Evolutionary conservation across 2,329 filamentous ascomycete genomes (phyloP).

Genomic region (Coniella vitis): DNA sequence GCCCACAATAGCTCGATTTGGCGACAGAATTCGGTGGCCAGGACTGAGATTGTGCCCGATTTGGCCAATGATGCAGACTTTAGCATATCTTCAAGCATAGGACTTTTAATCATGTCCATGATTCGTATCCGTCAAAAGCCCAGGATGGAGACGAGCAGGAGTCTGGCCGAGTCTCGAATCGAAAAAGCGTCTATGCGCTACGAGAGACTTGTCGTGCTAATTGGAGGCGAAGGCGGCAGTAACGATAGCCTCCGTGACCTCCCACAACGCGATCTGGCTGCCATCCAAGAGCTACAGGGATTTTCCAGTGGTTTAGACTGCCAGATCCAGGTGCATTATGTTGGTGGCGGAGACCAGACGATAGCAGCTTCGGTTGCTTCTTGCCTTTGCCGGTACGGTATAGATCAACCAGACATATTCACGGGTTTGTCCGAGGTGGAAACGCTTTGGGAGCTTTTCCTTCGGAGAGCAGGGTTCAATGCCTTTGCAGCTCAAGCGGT

Average conservation of each 20-base stretch:
- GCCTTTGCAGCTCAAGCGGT: constrained; percentile 64
- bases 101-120: constrained; percentile 63
- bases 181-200: constrained; percentile 50
- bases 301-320: constrained; percentile 38
- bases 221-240: constrained; percentile 46
- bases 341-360: constrained; percentile 43
- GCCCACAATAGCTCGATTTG: constrained; percentile 19
- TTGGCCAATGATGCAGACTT: constrained; percentile 62
- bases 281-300: constrained; percentile 42
- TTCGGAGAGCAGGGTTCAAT: constrained; percentile 61
- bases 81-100: constrained; percentile 60
- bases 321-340: constrained; percentile 35
- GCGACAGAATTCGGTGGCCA: constrained; percentile 18
- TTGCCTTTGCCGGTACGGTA: constrained; percentile 40
- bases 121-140: constrained; percentile 66
- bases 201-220: constrained; percentile 59
- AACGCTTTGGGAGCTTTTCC: constrained; percentile 60
- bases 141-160: constrained; percentile 44
- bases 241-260: constrained; percentile 33
- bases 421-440: constrained; percentile 45
- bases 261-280: constrained; percentile 33
- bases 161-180: constrained; percentile 50
- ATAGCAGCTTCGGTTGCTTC: constrained; percentile 49
- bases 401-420: constrained; percentile 20
- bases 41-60: constrained; percentile 24